Evolutionary conservation across 495 filamentous ascomycete genomes (phyloP), one percentile per base, ranked within the genome.

Genomic region (Penicillium macrosclerotiorum): DNA sequence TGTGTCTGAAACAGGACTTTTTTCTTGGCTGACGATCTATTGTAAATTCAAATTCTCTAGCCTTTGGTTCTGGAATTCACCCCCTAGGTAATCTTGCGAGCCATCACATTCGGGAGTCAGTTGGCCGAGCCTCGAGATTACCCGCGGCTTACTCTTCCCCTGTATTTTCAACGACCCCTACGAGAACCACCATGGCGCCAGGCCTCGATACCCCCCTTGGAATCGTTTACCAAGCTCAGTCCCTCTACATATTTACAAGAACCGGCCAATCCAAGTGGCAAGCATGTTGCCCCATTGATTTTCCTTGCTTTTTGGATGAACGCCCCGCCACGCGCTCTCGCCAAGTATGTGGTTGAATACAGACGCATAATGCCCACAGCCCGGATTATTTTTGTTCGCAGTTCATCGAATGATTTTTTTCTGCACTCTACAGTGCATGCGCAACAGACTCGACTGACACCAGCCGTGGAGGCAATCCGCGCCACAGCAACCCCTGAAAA

Each of bases 291-390:
- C 8, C 53, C 53, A 3, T 24, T 60, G 27, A 66, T 74, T 24
- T 39, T 74, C 40, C 48, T 73, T 24, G 58, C 65, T 7, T 73
- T 74, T 45, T 74, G 71, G 71, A 69, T 72, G 66, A 69, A 71
- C 38, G 71, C 71, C 4, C 62, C 59, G 11, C 47, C 68, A 5
- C 63, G 68, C 7, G 59, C 68, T 4, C 42, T 68, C 12, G 54
- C 58, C 37, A 72, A 72, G 53, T 74, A 71, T 33, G 55, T 69
- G 9, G 32, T 55, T 9, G 59, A 68, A 30, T 74, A 74, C 39
- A 51, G 53, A 19, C 59, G 54, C 12, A 50, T 72, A 29, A 50
- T 54, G 8, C 71, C 71, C 8, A 40, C 51, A 11, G 60, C 69
- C n/a, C 59, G 62, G n/a, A 71, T 74, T 19, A 53, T 74, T 30